Conservation (phyloP, 495 filamentous ascomycete genomes). For the Bryoglossum gracile region DNA sequence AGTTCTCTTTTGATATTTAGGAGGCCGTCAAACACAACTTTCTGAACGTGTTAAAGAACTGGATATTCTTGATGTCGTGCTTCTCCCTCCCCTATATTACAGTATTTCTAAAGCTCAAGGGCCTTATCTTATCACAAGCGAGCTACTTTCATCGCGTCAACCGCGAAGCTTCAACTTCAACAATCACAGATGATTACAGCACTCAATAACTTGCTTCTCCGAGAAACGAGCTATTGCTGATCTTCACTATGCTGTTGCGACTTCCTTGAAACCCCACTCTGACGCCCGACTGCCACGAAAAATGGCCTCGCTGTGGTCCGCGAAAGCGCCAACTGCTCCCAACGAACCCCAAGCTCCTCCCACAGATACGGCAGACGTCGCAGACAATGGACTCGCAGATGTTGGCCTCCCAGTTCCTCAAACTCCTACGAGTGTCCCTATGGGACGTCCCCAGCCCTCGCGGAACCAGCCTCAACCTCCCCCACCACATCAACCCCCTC, state of each 20-base stretch:
- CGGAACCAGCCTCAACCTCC: conserved; percentile 53
- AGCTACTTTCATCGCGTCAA: neutral
- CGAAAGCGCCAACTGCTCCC: conserved; percentile 9
- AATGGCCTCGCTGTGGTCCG: conserved; percentile 23
- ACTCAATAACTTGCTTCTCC: neutral
- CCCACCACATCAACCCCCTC: conserved; percentile 52
- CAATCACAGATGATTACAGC: too few relatives aligned
- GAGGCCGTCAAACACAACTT: too few relatives aligned
- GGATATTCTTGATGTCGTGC: too few relatives aligned
- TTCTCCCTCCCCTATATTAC: too few relatives aligned
- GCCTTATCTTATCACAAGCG: conserved; percentile 2
- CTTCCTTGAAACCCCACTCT: neutral
- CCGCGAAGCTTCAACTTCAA: neutral
- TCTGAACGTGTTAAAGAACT: too few relatives aligned
- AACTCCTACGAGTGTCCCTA: conserved; percentile 9
- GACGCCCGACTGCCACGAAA: neutral
- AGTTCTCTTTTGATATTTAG: too few relatives aligned
- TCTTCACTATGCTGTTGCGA: conserved; percentile 3
- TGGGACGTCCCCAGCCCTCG: conserved; percentile 44
- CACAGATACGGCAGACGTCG: conserved; percentile 20
- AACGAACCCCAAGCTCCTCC: neutral
- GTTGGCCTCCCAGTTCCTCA: conserved; percentile 21
- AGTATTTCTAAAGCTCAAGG: too few relatives aligned
- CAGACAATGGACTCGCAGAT: conserved; percentile 25
- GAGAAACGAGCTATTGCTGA: neutral